Evolutionary conservation across 2,329 filamentous ascomycete species (phyloP).

Genomic region (Ophiostoma perfectum): DNA sequence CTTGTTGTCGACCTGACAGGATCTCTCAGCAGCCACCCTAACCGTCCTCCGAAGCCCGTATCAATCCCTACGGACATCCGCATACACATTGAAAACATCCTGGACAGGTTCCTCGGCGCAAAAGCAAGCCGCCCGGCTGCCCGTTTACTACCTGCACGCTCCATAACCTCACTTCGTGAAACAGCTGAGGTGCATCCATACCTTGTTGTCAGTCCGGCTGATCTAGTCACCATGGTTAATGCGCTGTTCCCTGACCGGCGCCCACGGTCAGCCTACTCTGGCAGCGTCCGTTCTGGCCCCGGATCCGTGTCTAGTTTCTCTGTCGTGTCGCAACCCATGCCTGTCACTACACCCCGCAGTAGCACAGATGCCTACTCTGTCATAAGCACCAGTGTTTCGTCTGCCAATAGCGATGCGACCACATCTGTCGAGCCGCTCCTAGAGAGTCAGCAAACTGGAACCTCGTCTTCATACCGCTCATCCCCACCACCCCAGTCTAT

Average conservation of each 20-base stretch:
- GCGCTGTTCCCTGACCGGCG: slow-evolving; percentile 73
- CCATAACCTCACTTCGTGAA: slow-evolving; percentile 66
- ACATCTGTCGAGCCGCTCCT: slow-evolving; percentile 60
- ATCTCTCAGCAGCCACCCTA: slow-evolving; percentile 16
- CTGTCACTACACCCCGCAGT: slow-evolving; percentile 51
- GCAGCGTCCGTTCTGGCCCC: slow-evolving; percentile 59
- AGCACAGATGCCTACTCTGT: slow-evolving; percentile 64
- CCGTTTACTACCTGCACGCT: slow-evolving; percentile 64
- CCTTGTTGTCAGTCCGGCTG: slow-evolving; percentile 71
- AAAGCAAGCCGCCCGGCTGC: slow-evolving; percentile 45
- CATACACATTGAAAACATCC: slow-evolving; percentile 65
- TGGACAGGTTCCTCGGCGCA: slow-evolving; percentile 56
- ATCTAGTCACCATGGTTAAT: slow-evolving; percentile 74
- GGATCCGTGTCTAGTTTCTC: slow-evolving; percentile 65
- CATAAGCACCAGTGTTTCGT: slow-evolving; percentile 66
- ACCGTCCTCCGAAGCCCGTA: slow-evolving; percentile 38
- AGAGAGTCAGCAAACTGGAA: slow-evolving; percentile 48
- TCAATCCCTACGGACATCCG: slow-evolving; percentile 60
- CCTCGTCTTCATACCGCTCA: slow-evolving; percentile 47
- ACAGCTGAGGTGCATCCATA: slow-evolving; percentile 76
- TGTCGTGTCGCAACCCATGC: slow-evolving; percentile 62
- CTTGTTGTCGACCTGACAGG: slow-evolving; percentile 68
- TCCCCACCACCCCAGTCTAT: slow-evolving; percentile 42
- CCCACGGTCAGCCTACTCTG: slow-evolving; percentile 57
- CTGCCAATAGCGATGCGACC: slow-evolving; percentile 63